Evolutionary conservation across 169 alveolate species (phyloP).

Genomic region (Miamiensis avidus): DNA sequence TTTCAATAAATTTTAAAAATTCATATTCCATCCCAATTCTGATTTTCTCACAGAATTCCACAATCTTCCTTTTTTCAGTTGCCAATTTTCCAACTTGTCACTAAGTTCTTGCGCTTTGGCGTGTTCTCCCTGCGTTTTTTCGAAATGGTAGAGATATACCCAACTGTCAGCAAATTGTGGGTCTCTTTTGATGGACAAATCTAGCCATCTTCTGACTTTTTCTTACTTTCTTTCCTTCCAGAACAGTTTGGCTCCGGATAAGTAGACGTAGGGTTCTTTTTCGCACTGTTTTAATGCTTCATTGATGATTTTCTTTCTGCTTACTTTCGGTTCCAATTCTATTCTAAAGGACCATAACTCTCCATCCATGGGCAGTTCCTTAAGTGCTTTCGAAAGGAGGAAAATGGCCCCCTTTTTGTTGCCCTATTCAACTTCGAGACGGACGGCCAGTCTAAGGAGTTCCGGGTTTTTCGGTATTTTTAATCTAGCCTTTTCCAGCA

Average conservation of each 20-base stretch:
- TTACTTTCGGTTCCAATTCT: constrained; percentile 85
- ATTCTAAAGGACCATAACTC: constrained; percentile 94
- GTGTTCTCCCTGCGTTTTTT: constrained; percentile 82
- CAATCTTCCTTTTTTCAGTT: neutral
- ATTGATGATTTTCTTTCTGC: constrained; percentile 87
- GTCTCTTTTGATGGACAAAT: constrained; percentile 90
- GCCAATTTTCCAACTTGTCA: neutral
- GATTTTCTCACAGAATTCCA: neutral
- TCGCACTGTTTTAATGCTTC: constrained; percentile 94
- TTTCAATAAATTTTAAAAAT: too few species aligned
- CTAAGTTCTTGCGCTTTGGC: constrained; percentile 32
- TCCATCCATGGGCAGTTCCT: constrained; percentile 96
- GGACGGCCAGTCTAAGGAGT: constrained; percentile 92
- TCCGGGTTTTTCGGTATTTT: constrained; percentile 85
- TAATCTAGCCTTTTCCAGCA: constrained; percentile 90
- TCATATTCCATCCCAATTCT: neutral
- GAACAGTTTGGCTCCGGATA: constrained; percentile 92
- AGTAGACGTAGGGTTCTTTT: constrained; percentile 91
- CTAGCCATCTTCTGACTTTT: constrained; percentile 96
- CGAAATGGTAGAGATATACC: constrained; percentile 94
- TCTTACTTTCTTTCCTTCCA: constrained; percentile 92
- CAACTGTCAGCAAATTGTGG: constrained; percentile 94
- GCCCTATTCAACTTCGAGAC: constrained; percentile 92
- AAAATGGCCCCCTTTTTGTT: constrained; percentile 89
- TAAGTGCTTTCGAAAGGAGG: constrained; percentile 91